These are phyloP conservation scores for Talaromyces liani DNA, from an alignment of 495 filamentous ascomycete species.

Conservation along the genomic window DNA sequence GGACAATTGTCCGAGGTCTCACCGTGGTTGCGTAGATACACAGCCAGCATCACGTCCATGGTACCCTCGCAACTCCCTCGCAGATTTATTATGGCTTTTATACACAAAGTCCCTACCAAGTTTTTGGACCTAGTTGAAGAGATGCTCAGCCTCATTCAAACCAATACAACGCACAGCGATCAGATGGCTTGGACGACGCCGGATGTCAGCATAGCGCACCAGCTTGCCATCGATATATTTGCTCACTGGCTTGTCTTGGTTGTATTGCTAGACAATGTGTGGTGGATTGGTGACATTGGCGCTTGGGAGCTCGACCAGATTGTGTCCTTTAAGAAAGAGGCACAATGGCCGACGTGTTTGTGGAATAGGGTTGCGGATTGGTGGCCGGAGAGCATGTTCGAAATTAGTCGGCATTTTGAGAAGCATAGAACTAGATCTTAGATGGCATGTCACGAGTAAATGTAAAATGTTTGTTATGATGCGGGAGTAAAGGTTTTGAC, in stretches of 20 bases:
- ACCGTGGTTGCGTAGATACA: conserved; percentile 20
- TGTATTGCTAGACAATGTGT: conserved; percentile 33
- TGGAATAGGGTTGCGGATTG: conserved; percentile 14
- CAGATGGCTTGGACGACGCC: conserved; percentile 2
- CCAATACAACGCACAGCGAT: conserved; percentile 9
- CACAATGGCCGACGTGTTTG: conserved; percentile 1
- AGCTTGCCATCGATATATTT: conserved; percentile 36
- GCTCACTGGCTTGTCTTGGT: conserved; percentile 38
- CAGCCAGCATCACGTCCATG: conserved; percentile 25
- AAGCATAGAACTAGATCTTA: not conserved
- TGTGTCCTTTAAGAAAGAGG: conserved; percentile 15
- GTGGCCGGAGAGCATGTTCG: conserved; percentile 27
- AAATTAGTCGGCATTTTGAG: conserved; percentile 10
- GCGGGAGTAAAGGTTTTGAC: no score
- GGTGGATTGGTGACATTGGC: conserved; percentile 35
- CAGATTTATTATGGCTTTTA: conserved; percentile 23
- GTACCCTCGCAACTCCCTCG: conserved; percentile 17
- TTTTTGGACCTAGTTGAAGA: conserved; percentile 18
- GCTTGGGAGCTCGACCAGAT: conserved; percentile 23
- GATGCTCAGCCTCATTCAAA: conserved; percentile 10
- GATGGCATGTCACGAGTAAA: not conserved
- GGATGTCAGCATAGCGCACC: conserved; percentile 16
- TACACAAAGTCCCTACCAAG: conserved; percentile 19
- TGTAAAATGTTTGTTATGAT: not conserved
- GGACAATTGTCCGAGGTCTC: conserved; percentile 14